These are phyloP conservation scores for Canavalia gladiata DNA, from an alignment of 306 rosid genomes.

Conservation along the genomic window DNA sequence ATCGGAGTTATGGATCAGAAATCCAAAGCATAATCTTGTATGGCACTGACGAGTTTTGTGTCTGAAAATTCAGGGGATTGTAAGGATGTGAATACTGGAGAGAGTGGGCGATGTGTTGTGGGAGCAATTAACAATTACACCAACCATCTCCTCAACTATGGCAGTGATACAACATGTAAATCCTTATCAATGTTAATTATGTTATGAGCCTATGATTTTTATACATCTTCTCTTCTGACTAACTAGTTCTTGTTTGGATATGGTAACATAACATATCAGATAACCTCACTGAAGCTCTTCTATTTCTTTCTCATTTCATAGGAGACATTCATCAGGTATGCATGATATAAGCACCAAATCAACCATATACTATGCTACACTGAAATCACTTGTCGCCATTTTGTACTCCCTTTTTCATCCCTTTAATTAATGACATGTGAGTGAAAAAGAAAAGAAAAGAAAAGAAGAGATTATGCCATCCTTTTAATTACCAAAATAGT, in stretches of 20 bases:
- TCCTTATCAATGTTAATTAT: neutral
- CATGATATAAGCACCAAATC: neutral
- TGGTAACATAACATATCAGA: constrained; percentile 52
- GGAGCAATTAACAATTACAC: constrained; percentile 86
- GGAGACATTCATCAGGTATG: constrained; percentile 93
- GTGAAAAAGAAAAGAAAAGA: too few relatives aligned
- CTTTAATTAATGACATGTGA: too few relatives aligned
- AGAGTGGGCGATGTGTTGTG: constrained; percentile 71
- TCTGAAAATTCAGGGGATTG: constrained; percentile 70
- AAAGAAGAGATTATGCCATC: too few relatives aligned
- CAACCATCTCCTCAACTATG: constrained; percentile 63
- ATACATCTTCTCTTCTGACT: neutral
- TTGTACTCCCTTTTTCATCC: too few relatives aligned
- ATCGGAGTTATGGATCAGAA: neutral
- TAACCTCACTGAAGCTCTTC: constrained; percentile 91
- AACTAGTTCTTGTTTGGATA: constrained; percentile 22
- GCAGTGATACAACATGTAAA: constrained; percentile 54
- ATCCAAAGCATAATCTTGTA: neutral
- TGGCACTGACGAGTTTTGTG: constrained; percentile 18
- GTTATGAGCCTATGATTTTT: neutral
- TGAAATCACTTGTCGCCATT: too few relatives aligned
- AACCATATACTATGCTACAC: too few relatives aligned
- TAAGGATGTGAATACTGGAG: constrained; percentile 65
- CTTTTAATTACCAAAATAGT: too few relatives aligned
- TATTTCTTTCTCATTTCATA: constrained; percentile 84